Evolutionary conservation across 352 stramenopile genomes (phyloP), one percentile per base, ranked within the genome.

Genomic region (Aphanomyces invadans): DNA sequence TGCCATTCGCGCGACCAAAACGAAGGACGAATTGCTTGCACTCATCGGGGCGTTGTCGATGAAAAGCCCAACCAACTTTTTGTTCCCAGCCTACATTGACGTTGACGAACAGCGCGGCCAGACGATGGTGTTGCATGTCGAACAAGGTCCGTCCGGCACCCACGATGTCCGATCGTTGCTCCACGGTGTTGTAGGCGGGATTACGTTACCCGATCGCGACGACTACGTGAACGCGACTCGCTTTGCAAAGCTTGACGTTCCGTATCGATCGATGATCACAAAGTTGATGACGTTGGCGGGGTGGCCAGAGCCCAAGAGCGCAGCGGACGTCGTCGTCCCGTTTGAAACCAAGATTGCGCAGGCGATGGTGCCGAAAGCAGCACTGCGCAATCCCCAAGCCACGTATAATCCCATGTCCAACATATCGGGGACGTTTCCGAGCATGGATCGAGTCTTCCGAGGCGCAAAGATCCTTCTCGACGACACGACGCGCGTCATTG

Each of bases 171-270:
- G n/a, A n/a, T n/a, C n/a, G n/a, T n/a, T n/a, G n/a, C n/a, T n/a
- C n/a, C n/a, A n/a, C n/a, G n/a, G n/a, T n/a, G n/a, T n/a, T n/a
- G n/a, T n/a, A 68, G 79, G 48, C 1, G 83, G 92, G 0, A 75
- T 98, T n/a, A 83, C 80, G 36, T 71, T 98, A 11, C 91, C 91
- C 0, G 88, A 96, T 70, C 80, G 76, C 2, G 74, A 95, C 70
- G 98, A 98, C 65, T 98, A 98, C 71, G 78, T 97, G 52, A 87
- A 98, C 65, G 69, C 79, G 1, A 76, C 74, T 21, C 77, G 95
- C 53, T 97, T 95, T 64, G 70, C 84, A 31, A 75, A 84, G 9
- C 72, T 97, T 23, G 76, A 77, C 11, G 70, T 73, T 19, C 76
- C 76, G 10, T 97, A 96, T 46, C 76, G 85, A 46, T 78, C 78